Percentiles rank a stretch among this genome's conserved stretches.
phyloP scores from a whole-genome alignment of 495 filamentous ascomycete species.

The Xylaria sp. region DNA sequence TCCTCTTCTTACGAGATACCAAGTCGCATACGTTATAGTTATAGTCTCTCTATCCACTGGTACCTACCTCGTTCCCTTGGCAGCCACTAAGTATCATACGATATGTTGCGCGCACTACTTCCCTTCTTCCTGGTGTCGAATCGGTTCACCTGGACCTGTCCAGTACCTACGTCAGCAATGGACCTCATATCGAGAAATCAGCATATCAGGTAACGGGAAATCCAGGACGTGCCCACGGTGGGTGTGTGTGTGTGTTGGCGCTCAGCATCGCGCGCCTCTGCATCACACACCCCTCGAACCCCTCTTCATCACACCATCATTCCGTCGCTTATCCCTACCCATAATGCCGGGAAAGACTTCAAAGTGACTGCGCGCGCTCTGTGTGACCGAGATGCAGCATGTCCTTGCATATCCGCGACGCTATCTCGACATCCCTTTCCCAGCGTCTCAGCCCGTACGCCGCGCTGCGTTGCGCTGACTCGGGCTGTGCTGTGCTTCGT shows the following conservation, averaged over 20 bases:
- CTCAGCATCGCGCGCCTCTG: constrained; percentile 5
- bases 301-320: constrained; percentile 34
- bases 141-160: constrained; percentile 9
- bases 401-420: constrained; percentile 40
- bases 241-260: constrained; percentile 11
- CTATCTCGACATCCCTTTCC: constrained; percentile 37
- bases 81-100: constrained; percentile 5
- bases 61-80: constrained; percentile 5
- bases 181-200: constrained; percentile 5
- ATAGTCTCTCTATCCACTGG: too few species aligned
- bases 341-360: constrained; percentile 33
- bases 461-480: constrained; percentile 15
- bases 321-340: constrained; percentile 40
- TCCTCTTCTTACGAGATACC: too few species aligned
- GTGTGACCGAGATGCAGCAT: constrained; percentile 33
- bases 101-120: not conserved
- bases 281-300: constrained; percentile 27
- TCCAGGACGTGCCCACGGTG: not conserved
- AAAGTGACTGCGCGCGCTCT: constrained; percentile 29
- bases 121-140: not conserved
- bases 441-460: constrained; percentile 29
- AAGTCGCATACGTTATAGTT: constrained; percentile 7
- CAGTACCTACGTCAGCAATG: constrained; percentile 17
- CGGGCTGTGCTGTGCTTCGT: constrained; percentile 19
- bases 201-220: too few species aligned